Evolutionary conservation across 2,329 filamentous ascomycete genomes (phyloP).

Genomic region (Drechslerella coelobrocha): DNA sequence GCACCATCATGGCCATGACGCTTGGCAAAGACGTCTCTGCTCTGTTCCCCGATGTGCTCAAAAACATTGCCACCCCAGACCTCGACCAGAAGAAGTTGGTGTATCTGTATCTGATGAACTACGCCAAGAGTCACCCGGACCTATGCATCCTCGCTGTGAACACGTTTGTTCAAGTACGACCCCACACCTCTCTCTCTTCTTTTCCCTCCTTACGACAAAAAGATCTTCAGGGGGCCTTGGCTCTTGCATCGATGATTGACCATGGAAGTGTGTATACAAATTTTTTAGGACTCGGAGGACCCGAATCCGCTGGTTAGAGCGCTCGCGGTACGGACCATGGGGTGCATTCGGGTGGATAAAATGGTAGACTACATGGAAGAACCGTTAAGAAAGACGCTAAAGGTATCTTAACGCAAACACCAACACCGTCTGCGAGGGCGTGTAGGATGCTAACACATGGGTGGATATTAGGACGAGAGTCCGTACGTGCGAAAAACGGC

Average conservation of each 20-base stretch:
- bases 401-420: conserved; percentile 28
- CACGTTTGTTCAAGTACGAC: conserved; percentile 81
- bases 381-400: conserved; percentile 89
- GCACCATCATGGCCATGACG: conserved; percentile 99
- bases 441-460: neutral
- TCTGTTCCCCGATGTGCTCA: conserved; percentile 94
- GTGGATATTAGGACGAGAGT: conserved; percentile 83
- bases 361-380: conserved; percentile 99
- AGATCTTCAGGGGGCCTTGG: neutral
- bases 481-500: conserved; percentile 98
- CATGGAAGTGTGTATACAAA: too few relatives aligned
- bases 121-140: conserved; percentile 98
- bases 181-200: neutral
- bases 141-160: conserved; percentile 98
- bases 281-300: conserved; percentile 80
- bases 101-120: conserved; percentile 99
- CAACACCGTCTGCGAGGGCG: neutral
- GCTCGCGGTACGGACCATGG: conserved; percentile 96
- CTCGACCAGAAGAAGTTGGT: conserved; percentile 99
- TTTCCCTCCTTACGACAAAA: neutral
- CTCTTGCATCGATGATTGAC: conserved; percentile 13
- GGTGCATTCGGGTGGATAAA: conserved; percentile 96
- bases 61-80: conserved; percentile 95
- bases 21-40: conserved; percentile 97
- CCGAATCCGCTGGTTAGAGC: conserved; percentile 95